A percentile compares a stretch with the other conserved stretches of the same genome.
Conservation (phyloP, 2,329 filamentous ascomycete species). For the Trichoderma brevicompactum region DNA sequence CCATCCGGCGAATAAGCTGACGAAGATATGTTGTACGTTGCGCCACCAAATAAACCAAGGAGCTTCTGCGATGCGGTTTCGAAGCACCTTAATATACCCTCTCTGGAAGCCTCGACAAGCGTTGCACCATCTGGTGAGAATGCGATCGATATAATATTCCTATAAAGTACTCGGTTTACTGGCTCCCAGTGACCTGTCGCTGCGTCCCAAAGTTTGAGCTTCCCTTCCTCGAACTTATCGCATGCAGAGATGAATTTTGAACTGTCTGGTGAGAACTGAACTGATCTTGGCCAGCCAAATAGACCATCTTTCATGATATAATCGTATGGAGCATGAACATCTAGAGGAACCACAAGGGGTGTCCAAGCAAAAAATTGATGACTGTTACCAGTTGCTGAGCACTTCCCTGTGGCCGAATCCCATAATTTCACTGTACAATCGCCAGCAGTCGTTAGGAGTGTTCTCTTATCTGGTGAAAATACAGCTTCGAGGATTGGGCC, state of each 20-base stretch:
- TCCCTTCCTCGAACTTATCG: neutral
- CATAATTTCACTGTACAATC: conserved; percentile 1
- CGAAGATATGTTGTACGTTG: neutral
- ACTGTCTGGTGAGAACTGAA: neutral
- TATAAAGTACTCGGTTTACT: too few species aligned
- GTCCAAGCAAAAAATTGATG: neutral
- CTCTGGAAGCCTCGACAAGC: neutral
- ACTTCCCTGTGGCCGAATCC: neutral
- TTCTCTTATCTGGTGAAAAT: neutral
- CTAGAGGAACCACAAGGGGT: neutral
- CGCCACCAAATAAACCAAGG: neutral
- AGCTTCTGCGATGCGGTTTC: neutral
- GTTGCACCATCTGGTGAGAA: neutral
- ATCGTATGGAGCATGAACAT: neutral
- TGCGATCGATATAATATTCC: neutral
- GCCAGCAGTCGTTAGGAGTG: neutral
- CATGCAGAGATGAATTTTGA: neutral
- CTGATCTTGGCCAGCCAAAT: conserved; percentile 11
- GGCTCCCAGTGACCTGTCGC: too few species aligned
- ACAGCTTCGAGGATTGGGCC: neutral
- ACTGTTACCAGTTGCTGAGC: neutral
- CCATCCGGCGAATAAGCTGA: neutral
- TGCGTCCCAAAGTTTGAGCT: neutral
- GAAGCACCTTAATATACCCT: neutral
- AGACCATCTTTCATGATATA: neutral